Evolutionary conservation across 2,329 filamentous ascomycete genomes (phyloP), one percentile per base, ranked within the genome.

Genomic region (Alternaria incomplexa): DNA sequence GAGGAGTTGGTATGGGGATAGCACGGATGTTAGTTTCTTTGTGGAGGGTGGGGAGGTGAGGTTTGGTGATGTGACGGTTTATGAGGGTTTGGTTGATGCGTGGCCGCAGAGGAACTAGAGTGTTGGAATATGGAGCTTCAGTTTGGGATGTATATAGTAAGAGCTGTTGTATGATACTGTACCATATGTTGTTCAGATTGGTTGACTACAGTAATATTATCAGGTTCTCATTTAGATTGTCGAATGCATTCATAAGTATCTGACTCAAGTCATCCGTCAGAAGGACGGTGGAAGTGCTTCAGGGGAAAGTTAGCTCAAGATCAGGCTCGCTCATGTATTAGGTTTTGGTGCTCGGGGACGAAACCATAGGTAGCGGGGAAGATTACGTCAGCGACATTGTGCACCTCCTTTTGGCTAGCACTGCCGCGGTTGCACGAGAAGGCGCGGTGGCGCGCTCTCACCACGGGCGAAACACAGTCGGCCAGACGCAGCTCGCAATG

Each of bases 1-100:
- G 54, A 76, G 80, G 80, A 68, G 61, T 30, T 82, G 77, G 69
- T 71, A 67, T 32, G 68, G 58, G 28, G 65, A 71, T 52, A 71
- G 69, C 32, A 66, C 50, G 20, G 43, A 67, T 20, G 55, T 73
- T 11, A 46, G 44, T 2, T 68, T 72, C 47, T 72, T 80, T 61
- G 44, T 54, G 47, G 52, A 56, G 15, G 48, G 62, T 5, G 48
- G 63, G 11, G 59, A 65, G 61, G 56, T 72, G 72, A 51, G 78
- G 28, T 54, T 73, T 46, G 51, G 59, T 47, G 80, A 72, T 17
- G 77, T 63, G 72, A 67, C 44, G 10, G 51, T 70, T 46, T 72
- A 65, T 61, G 68, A 70, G 51, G 68, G 69, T 0, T 46, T 70
- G 28, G 66, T 69, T 12, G 66, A 70, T 44, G 69, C 64, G 30